Percentiles rank a stretch among this genome's conserved stretches.
Conservation (phyloP, 2,329 filamentous ascomycete genomes). For the Teratosphaeria nubilosa region DNA sequence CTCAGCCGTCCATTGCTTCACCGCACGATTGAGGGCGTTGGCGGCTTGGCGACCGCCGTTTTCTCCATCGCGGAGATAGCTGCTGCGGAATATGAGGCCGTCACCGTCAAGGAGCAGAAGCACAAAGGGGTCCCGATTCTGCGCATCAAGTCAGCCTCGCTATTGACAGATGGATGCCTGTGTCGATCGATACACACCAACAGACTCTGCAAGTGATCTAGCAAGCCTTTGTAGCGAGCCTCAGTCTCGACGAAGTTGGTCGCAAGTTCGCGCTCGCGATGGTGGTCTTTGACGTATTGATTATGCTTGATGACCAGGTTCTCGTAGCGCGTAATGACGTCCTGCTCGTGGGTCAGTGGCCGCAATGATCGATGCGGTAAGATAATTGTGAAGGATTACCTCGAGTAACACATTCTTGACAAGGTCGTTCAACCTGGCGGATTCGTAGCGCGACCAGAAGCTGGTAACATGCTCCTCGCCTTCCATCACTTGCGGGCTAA, state of each 20-base stretch:
- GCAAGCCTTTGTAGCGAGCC: slow-evolving; percentile 1
- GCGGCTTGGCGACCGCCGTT: slow-evolving; percentile 49
- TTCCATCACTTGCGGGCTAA: background rate
- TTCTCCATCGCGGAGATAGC: slow-evolving; percentile 23
- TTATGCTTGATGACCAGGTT: slow-evolving; percentile 25
- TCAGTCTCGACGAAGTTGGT: background rate
- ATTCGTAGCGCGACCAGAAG: slow-evolving; percentile 24
- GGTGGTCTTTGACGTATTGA: slow-evolving; percentile 17
- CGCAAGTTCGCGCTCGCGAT: slow-evolving; percentile 15
- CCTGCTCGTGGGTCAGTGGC: slow-evolving; percentile 16
- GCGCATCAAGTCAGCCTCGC: background rate
- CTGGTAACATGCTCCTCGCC: slow-evolving; percentile 4
- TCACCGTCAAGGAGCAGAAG: slow-evolving; percentile 54
- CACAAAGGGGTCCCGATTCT: slow-evolving; percentile 47
- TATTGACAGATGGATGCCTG: background rate
- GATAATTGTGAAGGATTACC: slow-evolving; percentile 9
- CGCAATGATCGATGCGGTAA: background rate
- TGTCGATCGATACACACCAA: background rate
- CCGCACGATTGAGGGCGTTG: slow-evolving; percentile 39
- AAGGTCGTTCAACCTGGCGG: slow-evolving; percentile 19
- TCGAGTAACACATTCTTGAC: slow-evolving; percentile 24
- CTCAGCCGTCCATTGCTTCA: slow-evolving; percentile 34
- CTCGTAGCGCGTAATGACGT: slow-evolving; percentile 32
- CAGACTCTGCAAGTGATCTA: slow-evolving; percentile 5
- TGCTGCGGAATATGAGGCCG: slow-evolving; percentile 37